Conservation (phyloP, 2,329 filamentous ascomycete genomes). For the Pseudogymnoascus sp. region DNA sequence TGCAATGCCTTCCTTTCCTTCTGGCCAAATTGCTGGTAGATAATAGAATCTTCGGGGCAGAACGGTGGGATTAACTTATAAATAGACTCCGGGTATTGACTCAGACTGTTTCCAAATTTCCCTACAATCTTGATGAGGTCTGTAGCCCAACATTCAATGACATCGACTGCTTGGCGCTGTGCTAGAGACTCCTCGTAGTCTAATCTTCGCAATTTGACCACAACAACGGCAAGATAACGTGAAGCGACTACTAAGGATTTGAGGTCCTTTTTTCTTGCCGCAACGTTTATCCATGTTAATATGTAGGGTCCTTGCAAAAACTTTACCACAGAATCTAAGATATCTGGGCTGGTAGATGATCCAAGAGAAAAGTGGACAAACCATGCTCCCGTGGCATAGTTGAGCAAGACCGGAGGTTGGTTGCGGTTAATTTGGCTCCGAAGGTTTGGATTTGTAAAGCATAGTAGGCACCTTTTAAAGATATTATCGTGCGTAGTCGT, state of each 20-base stretch:
- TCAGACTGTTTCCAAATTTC: conserved; percentile 28
- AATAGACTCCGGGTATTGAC: conserved; percentile 26
- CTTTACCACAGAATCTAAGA: background rate
- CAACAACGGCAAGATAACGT: background rate
- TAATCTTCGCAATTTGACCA: background rate
- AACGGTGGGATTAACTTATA: conserved; percentile 33
- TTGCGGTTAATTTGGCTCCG: background rate
- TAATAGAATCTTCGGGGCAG: conserved; percentile 30
- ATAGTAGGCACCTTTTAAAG: background rate
- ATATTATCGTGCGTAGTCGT: background rate
- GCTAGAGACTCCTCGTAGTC: conserved; percentile 8
- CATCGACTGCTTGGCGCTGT: conserved; percentile 16
- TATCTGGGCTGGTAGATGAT: background rate
- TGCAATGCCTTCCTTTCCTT: background rate
- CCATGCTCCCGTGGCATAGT: background rate
- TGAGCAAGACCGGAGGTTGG: background rate
- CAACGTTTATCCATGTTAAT: background rate
- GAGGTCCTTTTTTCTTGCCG: background rate
- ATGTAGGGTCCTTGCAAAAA: background rate
- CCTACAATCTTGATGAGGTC: conserved; percentile 31
- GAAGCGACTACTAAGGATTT: background rate
- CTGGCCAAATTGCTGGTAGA: conserved; percentile 27
- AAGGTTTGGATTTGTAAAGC: background rate
- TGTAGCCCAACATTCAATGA: conserved; percentile 27
- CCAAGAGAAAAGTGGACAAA: background rate